Base-by-base conservation (phyloP, 768 basidiomycete genomes). In the Myochromella boudieri region DNA sequence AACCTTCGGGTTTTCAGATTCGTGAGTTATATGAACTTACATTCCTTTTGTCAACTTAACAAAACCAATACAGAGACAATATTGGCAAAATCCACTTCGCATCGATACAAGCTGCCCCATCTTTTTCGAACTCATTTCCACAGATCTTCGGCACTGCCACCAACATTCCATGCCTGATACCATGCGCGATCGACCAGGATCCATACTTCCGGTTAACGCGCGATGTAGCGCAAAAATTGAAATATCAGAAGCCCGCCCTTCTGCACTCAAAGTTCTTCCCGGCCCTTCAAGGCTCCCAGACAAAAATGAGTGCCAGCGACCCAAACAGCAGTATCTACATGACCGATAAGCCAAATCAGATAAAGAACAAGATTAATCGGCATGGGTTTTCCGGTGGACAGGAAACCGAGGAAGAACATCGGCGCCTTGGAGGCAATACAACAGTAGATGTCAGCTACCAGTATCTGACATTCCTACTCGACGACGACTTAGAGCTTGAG, bases 251-350 rank as follows among this genome's bases (percentile, higher is more conserved):
- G 66, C 97, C 97, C 2, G 70, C 88, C 2, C 80, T 97, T 20
- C 71, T 99, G 39, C 94, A 98, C 67, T 81, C 95, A 37, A 95
- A 95, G 61, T 99, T 99, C 77, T 95, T 99, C 73, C 97, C 97
- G 9, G 95, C 97, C 4, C 77, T 99, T 8, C 95, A 97, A 68
- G 97, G 97, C 33, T 90, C 97, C 2, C 93, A 97, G 67, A 95
- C 93, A 27, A 99, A 99, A 72, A 99, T 99, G 97, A 97, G 94
- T 65, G 97, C 97, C 4, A 94, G 91, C 40, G 87, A 95, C 66
- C 74, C 82, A 17, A 95, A 94, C 68, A 90, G 87, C 54, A 90
- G 90, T 54, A 95, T 99, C 56, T 98, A 80, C 74, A 97, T 99
- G 95, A 91, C 77, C 25, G 97, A 99, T 64, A 91, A 88, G 49